Evolutionary conservation across 768 basidiomycete genomes (phyloP).

Genomic region (Lentinula sp.): DNA sequence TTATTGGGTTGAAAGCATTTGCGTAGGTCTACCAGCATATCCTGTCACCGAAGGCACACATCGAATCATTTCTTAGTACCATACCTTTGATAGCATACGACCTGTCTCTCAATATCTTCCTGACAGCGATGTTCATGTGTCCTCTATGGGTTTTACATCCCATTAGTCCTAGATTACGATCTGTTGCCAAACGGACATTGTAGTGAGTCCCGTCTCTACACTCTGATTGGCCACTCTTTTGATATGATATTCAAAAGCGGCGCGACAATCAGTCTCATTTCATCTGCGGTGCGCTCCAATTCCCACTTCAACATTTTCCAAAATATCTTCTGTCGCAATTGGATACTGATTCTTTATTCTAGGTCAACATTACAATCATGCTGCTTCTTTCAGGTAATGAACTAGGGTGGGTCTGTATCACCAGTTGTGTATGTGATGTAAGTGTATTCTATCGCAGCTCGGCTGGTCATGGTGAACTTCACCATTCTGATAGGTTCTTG

Average conservation of each 20-base stretch:
- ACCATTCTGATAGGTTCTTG: not conserved
- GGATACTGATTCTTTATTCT: too few relatives aligned
- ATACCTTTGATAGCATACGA: slow-evolving; percentile 2
- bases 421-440: not conserved
- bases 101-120: slow-evolving; percentile 3
- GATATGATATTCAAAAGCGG: not conserved
- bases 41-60: not conserved
- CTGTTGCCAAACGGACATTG: slow-evolving; percentile 4
- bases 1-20: slow-evolving; percentile 1
- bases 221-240: not conserved
- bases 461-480: not conserved
- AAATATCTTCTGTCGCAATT: not conserved
- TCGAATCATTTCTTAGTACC: not conserved
- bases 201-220: not conserved
- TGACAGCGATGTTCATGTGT: slow-evolving; percentile 5
- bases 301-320: not conserved
- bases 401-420: slow-evolving; percentile 3
- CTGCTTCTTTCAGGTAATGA: not conserved
- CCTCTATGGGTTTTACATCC: slow-evolving; percentile 1
- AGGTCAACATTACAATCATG: slow-evolving; percentile 1
- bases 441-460: not conserved
- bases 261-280: slow-evolving; percentile 1
- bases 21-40: not conserved
- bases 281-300: not conserved
- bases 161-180: slow-evolving; percentile 2